A percentile compares a stretch with the other conserved stretches of the same genome.
phyloP scores from a whole-genome alignment of 2,329 filamentous ascomycete genomes.

The Cladophialophora exuberans region DNA sequence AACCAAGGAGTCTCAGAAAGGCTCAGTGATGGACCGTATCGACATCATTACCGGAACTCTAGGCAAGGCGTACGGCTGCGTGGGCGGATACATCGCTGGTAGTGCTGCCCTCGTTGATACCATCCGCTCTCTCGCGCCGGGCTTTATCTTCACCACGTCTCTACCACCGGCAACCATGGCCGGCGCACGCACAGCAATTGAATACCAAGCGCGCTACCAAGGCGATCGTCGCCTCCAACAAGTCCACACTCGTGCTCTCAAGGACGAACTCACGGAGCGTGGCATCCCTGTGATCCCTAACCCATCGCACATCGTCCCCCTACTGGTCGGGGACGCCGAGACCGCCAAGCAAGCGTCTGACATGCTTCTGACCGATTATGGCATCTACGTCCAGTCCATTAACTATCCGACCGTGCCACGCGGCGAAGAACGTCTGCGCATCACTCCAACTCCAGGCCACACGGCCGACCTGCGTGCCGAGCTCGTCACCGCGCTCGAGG shows the following conservation, averaged over 20 bases:
- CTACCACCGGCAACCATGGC: slow-evolving; percentile 97
- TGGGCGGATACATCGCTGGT: slow-evolving; percentile 96
- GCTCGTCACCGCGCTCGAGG: slow-evolving; percentile 79
- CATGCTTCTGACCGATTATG: slow-evolving; percentile 83
- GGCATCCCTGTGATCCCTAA: slow-evolving; percentile 98
- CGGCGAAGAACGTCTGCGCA: slow-evolving; percentile 93
- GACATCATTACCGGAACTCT: slow-evolving; percentile 98
- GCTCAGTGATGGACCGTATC: slow-evolving; percentile 91
- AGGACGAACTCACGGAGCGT: slow-evolving; percentile 74
- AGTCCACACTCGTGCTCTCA: slow-evolving; percentile 92
- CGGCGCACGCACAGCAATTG: slow-evolving; percentile 85
- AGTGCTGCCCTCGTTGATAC: slow-evolving; percentile 85
- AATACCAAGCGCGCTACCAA: slow-evolving; percentile 85
- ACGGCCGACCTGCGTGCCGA: slow-evolving; percentile 81
- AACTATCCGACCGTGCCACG: slow-evolving; percentile 98
- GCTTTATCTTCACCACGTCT: slow-evolving; percentile 98
- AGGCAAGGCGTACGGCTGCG: slow-evolving; percentile 96
- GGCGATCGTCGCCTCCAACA: slow-evolving; percentile 92
- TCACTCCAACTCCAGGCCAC: slow-evolving; percentile 95
- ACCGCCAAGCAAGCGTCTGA: slow-evolving; percentile 90
- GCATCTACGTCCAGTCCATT: slow-evolving; percentile 97
- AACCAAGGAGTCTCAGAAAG: slow-evolving; percentile 58
- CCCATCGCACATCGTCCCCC: slow-evolving; percentile 92
- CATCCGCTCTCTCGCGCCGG: slow-evolving; percentile 89
- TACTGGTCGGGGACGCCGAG: slow-evolving; percentile 92